Base-by-base conservation (phyloP, 2,329 filamentous ascomycete species). In the Aspergillus viridinutans region DNA sequence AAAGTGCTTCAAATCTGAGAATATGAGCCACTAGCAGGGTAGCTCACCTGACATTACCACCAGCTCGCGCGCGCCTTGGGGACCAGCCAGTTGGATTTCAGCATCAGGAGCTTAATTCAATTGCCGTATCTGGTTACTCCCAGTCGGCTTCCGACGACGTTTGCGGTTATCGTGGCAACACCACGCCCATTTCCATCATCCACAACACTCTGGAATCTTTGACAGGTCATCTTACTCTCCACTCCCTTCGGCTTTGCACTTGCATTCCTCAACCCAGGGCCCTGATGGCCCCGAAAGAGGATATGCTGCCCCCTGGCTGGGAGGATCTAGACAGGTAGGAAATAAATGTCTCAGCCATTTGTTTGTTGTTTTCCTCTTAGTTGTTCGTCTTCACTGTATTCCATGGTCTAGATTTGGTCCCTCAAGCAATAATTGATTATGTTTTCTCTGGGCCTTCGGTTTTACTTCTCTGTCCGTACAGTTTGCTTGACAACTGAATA, bases 291-390 rank as follows among this genome's bases (percentile, higher is more conserved):
- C 72, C 71, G 58, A 73, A 72, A 67, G 73, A 74, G 67, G 72
- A 72, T 59, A 69, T 69, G 69, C 65, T 75, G 65, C 71, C 72
- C 61, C 71, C 72, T 65, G 71, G 70, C 59, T 75, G 73, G 73
- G 72, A 72, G 58, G 67, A 74, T 64, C 66, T 73, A 61, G 71
- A 74, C 64, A 74, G 72, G 73, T 75, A 69, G 66, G 70, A 59
- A 54, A 29, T 32, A 29, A 21, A 28, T 28, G 56, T 61, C 59
- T 65, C 66, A 62, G 64, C 64, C 64, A 54, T 52, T 25, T 40
- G 23, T 48, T 54, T 38, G 12, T 42, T 52, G 49, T 52, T 38
- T 29, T 38, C 32, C 4, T 52, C 17, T 61, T 67, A 70, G 66
- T 68, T 79, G 76, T 69, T 76, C 76, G 55, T 14, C 35, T 38